These are phyloP conservation scores for Alternaria consortialis DNA, from an alignment of 2,329 filamentous ascomycete species.

Conservation along the genomic window DNA sequence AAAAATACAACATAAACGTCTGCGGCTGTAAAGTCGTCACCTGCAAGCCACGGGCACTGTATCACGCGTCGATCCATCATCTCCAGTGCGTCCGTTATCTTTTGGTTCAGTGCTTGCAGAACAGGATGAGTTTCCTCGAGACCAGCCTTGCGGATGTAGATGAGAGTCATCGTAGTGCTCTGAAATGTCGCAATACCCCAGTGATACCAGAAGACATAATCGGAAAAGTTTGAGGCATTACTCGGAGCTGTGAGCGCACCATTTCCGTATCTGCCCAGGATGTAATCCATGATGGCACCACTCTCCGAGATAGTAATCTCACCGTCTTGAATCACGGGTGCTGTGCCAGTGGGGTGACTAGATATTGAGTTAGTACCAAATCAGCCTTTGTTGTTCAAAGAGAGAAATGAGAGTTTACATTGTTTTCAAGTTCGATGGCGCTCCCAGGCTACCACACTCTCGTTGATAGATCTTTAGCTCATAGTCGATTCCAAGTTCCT, in stretches of 20 bases:
- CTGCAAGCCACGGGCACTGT: conserved; percentile 63
- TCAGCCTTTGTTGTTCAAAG: neutral
- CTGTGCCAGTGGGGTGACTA: conserved; percentile 56
- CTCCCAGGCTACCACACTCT: conserved; percentile 53
- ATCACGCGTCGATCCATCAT: conserved; percentile 50
- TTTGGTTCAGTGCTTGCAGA: neutral
- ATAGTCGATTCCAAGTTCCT: conserved; percentile 68
- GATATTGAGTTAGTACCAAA: conserved; percentile 8
- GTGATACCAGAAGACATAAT: conserved; percentile 71
- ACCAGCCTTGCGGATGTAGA: conserved; percentile 31
- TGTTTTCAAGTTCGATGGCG: conserved; percentile 25
- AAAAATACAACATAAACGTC: conserved; percentile 70
- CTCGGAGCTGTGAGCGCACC: conserved; percentile 55
- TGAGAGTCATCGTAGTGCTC: conserved; percentile 42
- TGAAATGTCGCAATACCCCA: conserved; percentile 56
- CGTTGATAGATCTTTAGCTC: conserved; percentile 53
- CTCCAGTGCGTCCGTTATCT: neutral
- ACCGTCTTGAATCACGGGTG: conserved; percentile 66
- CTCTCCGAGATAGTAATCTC: conserved; percentile 60
- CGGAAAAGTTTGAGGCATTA: conserved; percentile 54
- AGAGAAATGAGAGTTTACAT: neutral
- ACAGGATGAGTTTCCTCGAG: neutral
- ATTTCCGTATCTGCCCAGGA: conserved; percentile 58
- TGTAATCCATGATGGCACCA: conserved; percentile 68
- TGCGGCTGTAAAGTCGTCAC: conserved; percentile 67